These are phyloP conservation scores for Petasospora fabianii DNA, from an alignment of 1,139 yeast species.

Conservation along the genomic window DNA sequence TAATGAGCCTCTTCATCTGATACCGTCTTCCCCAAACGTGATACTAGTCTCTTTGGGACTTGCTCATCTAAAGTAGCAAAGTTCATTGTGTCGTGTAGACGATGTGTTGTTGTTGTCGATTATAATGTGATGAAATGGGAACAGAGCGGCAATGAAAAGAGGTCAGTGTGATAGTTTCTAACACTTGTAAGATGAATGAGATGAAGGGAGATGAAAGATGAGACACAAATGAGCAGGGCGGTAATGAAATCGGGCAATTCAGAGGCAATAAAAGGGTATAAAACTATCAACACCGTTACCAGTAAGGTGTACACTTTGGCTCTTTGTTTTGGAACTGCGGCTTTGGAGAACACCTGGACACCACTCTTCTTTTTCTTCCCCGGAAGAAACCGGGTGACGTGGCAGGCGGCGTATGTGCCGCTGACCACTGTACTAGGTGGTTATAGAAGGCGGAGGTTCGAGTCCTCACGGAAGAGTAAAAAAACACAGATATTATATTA, in stretches of 20 bases:
- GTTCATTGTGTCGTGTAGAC: constrained; percentile 18
- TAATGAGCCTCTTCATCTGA: constrained; percentile 7
- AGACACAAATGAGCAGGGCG: neutral
- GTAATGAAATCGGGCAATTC: neutral
- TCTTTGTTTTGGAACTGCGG: neutral
- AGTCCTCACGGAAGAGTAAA: too few relatives aligned
- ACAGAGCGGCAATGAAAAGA: too few relatives aligned
- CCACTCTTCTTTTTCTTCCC: neutral
- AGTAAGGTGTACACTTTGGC: neutral
- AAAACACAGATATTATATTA: too few relatives aligned
- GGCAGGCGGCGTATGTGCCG: too few relatives aligned
- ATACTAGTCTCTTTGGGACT: constrained; percentile 6
- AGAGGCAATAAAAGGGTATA: neutral
- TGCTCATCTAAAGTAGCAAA: constrained; percentile 22
- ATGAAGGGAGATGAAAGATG: neutral
- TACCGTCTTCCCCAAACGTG: constrained; percentile 5
- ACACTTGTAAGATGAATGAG: neutral
- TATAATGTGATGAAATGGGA: too few relatives aligned
- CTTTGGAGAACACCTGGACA: neutral
- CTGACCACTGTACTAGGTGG: too few relatives aligned
- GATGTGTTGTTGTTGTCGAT: too few relatives aligned
- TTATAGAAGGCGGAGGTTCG: too few relatives aligned
- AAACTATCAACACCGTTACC: neutral
- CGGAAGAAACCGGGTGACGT: too few relatives aligned
- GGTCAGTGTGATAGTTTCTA: neutral